Evolutionary conservation across 148 eudicot species (phyloP).

Genomic region (Agrostemma githago): DNA sequence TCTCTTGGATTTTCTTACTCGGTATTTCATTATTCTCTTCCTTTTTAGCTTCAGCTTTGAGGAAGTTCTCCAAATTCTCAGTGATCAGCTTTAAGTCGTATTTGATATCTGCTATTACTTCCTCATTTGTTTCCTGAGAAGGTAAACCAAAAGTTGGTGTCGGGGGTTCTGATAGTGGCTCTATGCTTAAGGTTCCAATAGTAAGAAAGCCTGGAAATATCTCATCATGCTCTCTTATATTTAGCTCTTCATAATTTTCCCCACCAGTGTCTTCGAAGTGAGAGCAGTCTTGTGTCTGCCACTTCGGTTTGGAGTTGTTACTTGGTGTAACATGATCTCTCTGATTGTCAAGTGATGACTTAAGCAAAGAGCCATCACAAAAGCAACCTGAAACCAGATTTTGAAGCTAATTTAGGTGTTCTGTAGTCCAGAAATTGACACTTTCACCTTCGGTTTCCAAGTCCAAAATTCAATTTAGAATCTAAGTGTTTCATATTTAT

Average conservation of each 20-base stretch:
- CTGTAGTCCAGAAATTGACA: not conserved
- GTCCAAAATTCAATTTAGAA: not conserved
- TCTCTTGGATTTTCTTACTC: slow-evolving; percentile 41
- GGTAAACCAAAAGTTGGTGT: slow-evolving; percentile 52
- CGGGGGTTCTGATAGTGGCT: slow-evolving; percentile 44
- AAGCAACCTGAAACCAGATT: slow-evolving; percentile 36
- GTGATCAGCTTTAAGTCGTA: slow-evolving; percentile 53
- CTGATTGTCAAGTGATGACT: slow-evolving; percentile 35
- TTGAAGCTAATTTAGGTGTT: slow-evolving; percentile 1
- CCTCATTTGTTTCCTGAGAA: slow-evolving; percentile 28
- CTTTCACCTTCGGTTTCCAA: not conserved
- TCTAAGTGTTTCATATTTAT: not conserved
- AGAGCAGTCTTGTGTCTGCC: slow-evolving; percentile 24
- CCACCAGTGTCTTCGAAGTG: slow-evolving; percentile 8
- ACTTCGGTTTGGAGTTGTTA: slow-evolving; percentile 24
- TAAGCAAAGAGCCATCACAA: slow-evolving; percentile 24
- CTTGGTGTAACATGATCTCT: slow-evolving; percentile 27
- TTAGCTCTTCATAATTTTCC: slow-evolving; percentile 18
- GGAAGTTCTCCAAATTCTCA: slow-evolving; percentile 55
- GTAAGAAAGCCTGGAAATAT: slow-evolving; percentile 58
- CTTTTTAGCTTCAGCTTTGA: slow-evolving; percentile 37
- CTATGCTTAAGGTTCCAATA: slow-evolving; percentile 71
- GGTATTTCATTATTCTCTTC: slow-evolving; percentile 36
- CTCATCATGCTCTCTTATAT: slow-evolving; percentile 32
- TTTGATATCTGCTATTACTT: slow-evolving; percentile 36